phyloP scores from a whole-genome alignment of 2,329 filamentous ascomycete species.

The Trichoderma sp. region DNA sequence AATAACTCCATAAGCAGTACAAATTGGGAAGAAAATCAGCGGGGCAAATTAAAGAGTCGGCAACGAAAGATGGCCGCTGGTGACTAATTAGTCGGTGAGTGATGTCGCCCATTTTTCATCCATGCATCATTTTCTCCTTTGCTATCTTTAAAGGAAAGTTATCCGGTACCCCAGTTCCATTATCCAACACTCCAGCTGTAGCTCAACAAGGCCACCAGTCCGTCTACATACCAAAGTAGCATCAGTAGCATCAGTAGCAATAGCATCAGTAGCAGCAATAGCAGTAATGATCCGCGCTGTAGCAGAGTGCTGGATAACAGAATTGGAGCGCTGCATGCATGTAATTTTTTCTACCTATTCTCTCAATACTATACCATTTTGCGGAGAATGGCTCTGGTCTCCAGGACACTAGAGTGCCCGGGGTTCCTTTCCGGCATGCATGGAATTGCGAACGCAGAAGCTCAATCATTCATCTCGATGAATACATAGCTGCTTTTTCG shows the following conservation, averaged over 20 bases:
- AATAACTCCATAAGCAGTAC: background rate
- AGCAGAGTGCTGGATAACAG: no score
- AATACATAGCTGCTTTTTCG: background rate
- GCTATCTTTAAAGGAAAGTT: no score
- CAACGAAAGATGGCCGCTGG: background rate
- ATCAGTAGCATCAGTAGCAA: no score
- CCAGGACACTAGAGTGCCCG: background rate
- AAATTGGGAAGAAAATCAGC: background rate
- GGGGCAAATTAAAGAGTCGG: background rate
- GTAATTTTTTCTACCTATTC: background rate
- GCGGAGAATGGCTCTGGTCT: background rate
- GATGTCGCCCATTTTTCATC: background rate
- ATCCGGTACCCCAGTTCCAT: no score
- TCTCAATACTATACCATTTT: background rate
- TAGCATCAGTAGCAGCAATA: no score
- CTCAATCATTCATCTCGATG: background rate
- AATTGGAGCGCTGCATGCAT: no score
- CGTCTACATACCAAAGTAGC: no score
- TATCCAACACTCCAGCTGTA: no score
- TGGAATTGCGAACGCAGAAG: background rate
- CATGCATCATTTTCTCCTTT: background rate
- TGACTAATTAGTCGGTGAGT: background rate
- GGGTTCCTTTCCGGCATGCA: background rate
- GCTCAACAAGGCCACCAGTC: no score
- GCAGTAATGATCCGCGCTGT: no score